phyloP scores from a whole-genome alignment of 345 rosid species.

The Eucalyptus pauciflora region DNA sequence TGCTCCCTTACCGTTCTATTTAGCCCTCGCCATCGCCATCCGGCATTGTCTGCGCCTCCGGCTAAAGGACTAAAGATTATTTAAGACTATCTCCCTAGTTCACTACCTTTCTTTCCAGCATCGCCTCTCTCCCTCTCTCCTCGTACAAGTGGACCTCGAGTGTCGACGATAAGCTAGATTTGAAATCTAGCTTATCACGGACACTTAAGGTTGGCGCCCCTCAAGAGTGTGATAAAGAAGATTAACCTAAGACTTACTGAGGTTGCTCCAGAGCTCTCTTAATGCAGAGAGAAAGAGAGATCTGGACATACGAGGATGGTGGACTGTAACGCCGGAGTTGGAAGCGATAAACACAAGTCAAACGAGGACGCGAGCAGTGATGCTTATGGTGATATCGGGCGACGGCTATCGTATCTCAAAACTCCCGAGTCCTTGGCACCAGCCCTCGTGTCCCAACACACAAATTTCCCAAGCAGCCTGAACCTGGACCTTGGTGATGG shows the following conservation, averaged over 20 bases:
- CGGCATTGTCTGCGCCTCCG: not conserved
- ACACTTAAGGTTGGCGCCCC: no score
- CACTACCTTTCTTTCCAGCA: not conserved
- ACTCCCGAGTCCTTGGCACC: not conserved
- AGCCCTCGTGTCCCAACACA: not conserved
- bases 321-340: not conserved
- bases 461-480: not conserved
- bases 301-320: not conserved
- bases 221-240: not conserved
- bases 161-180: no score
- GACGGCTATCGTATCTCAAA: not conserved
- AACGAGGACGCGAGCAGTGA: not conserved
- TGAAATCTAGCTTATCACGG: no score
- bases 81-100: not conserved
- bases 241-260: not conserved
- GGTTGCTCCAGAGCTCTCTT: not conserved
- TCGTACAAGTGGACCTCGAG: not conserved
- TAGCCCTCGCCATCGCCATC: not conserved
- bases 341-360: not conserved
- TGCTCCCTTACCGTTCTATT: no score
- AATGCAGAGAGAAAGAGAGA: not conserved
- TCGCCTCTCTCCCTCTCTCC: not conserved
- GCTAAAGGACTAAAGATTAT: not conserved
- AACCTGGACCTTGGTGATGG: not conserved
- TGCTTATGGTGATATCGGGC: not conserved